phyloP scores from a whole-genome alignment of 129 eudicot genomes.

The Flaveria sonorensis region DNA sequence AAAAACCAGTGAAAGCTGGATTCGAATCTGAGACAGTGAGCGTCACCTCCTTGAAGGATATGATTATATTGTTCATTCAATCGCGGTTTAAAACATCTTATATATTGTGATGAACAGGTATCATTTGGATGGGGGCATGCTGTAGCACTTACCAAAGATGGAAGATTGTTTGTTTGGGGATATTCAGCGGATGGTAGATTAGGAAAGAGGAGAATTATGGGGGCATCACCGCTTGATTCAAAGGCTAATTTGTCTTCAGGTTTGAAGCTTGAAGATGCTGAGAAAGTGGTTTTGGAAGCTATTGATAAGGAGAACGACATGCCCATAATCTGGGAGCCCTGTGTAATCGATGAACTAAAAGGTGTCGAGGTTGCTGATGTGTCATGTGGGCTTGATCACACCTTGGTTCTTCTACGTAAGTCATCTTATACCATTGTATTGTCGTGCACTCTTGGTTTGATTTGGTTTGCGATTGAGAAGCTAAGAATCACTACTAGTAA shows the following conservation, averaged over 20 bases:
- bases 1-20: background rate
- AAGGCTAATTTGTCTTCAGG: constrained; percentile 30
- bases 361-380: constrained; percentile 62
- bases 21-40: background rate
- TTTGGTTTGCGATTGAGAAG: background rate
- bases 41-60: background rate
- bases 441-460: too few species aligned
- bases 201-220: constrained; percentile 60
- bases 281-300: constrained; percentile 65
- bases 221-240: constrained; percentile 67
- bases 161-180: constrained; percentile 95
- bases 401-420: constrained; percentile 81
- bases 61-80: background rate
- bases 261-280: constrained; percentile 61
- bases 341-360: constrained; percentile 59
- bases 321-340: constrained; percentile 94
- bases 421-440: background rate
- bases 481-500: background rate
- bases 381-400: constrained; percentile 90
- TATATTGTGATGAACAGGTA: constrained; percentile 49
- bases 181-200: constrained; percentile 96
- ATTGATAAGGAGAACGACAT: constrained; percentile 88
- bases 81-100: background rate
- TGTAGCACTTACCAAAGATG: constrained; percentile 77
- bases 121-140: constrained; percentile 98